Evolutionary conservation across 73 alveolate species (phyloP).

Genomic region (Halteria grandinella): DNA sequence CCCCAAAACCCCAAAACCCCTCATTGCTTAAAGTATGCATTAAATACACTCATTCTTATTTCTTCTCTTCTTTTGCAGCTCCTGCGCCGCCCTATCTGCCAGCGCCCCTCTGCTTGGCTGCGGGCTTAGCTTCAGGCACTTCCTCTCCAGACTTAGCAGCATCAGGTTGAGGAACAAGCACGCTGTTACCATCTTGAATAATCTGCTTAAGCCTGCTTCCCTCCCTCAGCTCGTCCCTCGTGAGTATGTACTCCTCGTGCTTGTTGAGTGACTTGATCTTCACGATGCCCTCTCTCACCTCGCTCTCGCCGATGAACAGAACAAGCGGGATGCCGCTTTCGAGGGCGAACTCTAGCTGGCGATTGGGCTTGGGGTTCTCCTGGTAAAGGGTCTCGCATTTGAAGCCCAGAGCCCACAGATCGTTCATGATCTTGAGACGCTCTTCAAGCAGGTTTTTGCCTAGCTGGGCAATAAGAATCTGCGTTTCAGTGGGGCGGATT

Average conservation of each 20-base stretch:
- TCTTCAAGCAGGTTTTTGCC: conserved; percentile 77
- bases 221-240: conserved; percentile 56
- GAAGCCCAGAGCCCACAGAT: conserved; percentile 75
- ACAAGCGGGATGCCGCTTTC: conserved; percentile 74
- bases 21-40: too few relatives aligned
- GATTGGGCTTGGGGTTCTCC: conserved; percentile 79
- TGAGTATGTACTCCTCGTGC: conserved; percentile 50
- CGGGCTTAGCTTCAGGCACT: too few relatives aligned
- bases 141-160: neutral
- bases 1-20: too few relatives aligned
- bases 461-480: conserved; percentile 72
- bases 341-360: conserved; percentile 67
- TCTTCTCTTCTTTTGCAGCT: too few relatives aligned
- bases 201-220: conserved; percentile 24
- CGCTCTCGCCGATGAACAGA: conserved; percentile 79
- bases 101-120: too few relatives aligned
- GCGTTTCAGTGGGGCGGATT: conserved; percentile 65
- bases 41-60: too few relatives aligned
- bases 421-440: conserved; percentile 68
- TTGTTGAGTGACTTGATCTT: conserved; percentile 69
- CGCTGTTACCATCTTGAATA: too few relatives aligned
- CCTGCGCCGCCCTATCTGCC: too few relatives aligned
- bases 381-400: conserved; percentile 78
- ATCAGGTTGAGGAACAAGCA: too few relatives aligned
- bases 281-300: conserved; percentile 70